phyloP scores from a whole-genome alignment of 441 rosid genomes.

The Isatis lusitanica region DNA sequence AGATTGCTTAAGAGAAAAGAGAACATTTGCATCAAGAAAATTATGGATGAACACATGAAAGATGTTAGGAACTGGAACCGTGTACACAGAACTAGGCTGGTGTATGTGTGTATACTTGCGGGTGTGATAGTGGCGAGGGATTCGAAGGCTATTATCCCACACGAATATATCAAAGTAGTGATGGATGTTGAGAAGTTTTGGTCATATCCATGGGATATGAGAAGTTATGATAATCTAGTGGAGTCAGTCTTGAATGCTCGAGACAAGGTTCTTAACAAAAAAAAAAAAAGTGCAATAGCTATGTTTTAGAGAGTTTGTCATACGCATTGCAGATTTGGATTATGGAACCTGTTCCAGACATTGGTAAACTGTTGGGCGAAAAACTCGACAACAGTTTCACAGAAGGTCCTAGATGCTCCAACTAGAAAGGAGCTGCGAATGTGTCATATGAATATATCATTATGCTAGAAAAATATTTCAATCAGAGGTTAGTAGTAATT shows the following conservation, averaged over 20 bases:
- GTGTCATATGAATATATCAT: no score
- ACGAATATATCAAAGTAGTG: neutral
- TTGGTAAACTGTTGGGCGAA: neutral
- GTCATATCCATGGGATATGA: neutral
- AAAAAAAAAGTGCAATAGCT: neutral
- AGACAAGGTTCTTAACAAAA: neutral
- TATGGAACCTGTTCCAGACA: neutral
- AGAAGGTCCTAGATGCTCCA: no score
- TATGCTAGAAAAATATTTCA: no score
- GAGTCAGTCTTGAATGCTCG: neutral
- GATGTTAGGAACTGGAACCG: neutral
- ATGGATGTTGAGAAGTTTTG: neutral
- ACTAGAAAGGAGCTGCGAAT: no score
- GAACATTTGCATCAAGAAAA: neutral
- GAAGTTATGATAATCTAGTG: neutral
- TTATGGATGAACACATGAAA: neutral
- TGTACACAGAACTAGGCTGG: neutral
- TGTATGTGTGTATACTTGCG: neutral
- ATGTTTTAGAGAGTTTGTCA: neutral
- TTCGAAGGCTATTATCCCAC: neutral
- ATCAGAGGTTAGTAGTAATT: no score
- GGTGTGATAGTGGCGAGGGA: neutral
- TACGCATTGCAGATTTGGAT: neutral
- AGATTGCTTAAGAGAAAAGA: neutral
- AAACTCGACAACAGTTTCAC: neutral